Evolutionary conservation across 768 basidiomycete species (phyloP).

Genomic region (Leccinum fibrillosum): DNA sequence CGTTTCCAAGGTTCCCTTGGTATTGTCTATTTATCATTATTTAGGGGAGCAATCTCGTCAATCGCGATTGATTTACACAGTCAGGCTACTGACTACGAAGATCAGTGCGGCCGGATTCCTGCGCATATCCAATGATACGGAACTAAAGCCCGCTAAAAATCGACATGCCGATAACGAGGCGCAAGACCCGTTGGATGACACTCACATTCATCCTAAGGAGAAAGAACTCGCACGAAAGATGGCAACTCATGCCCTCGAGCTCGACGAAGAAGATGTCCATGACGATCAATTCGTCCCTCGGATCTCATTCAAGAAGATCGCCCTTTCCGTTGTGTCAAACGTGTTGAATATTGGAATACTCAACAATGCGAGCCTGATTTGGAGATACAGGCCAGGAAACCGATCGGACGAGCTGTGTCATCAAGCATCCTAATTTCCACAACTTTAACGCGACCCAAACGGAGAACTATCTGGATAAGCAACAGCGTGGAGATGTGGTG

Average conservation of each 20-base stretch:
- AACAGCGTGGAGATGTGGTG: conserved; percentile 95
- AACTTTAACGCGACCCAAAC: conserved; percentile 90
- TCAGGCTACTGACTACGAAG: conserved; percentile 76
- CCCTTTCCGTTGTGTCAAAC: conserved; percentile 54
- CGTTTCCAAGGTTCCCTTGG: conserved; percentile 24
- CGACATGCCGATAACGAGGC: conserved; percentile 61
- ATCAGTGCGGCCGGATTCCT: conserved; percentile 93
- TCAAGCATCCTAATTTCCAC: conserved; percentile 98
- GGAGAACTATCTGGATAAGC: conserved; percentile 83
- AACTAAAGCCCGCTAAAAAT: conserved; percentile 58
- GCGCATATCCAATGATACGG: conserved; percentile 74
- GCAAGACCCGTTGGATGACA: conserved; percentile 89
- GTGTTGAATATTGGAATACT: conserved; percentile 64
- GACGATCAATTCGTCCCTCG: conserved; percentile 70
- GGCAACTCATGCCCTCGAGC: conserved; percentile 94
- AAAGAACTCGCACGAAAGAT: conserved; percentile 98
- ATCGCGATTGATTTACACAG: conserved; percentile 86
- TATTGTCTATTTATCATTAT: neutral
- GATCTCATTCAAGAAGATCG: conserved; percentile 65
- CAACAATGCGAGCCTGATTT: conserved; percentile 59
- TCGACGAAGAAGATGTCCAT: conserved; percentile 96
- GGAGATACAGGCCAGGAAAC: conserved; percentile 76
- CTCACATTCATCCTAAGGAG: conserved; percentile 95
- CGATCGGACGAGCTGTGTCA: conserved; percentile 75
- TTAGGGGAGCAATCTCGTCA: conserved; percentile 84